Evolutionary conservation across 2,329 filamentous ascomycete species (phyloP).

Genomic region (Aspergillus sp.): DNA sequence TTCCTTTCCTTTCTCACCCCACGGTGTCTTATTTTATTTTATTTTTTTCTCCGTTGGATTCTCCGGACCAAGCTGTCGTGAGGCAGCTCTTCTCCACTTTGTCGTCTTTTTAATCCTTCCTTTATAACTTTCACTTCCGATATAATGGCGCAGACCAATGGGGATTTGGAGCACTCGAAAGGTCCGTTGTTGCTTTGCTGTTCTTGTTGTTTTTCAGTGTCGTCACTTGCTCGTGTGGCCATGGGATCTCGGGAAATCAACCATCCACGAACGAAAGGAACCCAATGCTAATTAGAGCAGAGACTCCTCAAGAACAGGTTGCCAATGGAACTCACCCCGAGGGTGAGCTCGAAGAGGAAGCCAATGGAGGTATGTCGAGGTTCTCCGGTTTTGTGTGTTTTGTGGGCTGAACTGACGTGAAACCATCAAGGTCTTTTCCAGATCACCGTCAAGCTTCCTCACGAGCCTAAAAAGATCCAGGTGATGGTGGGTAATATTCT

Average conservation of each 20-base stretch:
- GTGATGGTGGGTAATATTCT: conserved; percentile 65
- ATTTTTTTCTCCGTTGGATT: conserved; percentile 10
- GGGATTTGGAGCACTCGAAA: conserved; percentile 35
- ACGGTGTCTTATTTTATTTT: conserved; percentile 14
- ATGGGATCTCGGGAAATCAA: too few species aligned
- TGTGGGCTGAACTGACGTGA: conserved; percentile 1
- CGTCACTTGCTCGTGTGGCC: too few species aligned
- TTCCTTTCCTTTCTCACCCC: conserved; percentile 15
- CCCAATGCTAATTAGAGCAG: conserved; percentile 11
- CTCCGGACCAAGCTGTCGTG: conserved; percentile 1
- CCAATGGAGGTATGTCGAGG: conserved; percentile 28
- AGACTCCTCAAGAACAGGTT: conserved; percentile 30
- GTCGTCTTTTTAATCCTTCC: conserved; percentile 7
- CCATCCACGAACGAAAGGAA: too few species aligned
- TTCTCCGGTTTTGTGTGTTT: conserved; percentile 6
- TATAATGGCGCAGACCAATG: conserved; percentile 38
- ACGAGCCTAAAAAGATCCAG: conserved; percentile 72
- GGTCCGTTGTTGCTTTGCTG: conserved; percentile 19
- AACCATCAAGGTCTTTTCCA: conserved; percentile 53
- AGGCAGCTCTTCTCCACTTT: not conserved
- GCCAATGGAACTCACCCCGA: conserved; percentile 30
- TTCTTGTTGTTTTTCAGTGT: not conserved
- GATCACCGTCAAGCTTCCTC: conserved; percentile 76
- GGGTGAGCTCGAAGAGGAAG: conserved; percentile 30
- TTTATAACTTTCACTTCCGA: conserved; percentile 6